These are phyloP conservation scores for Kewa caespitosa DNA, from an alignment of 179 eudicot species.

Conservation along the genomic window DNA sequence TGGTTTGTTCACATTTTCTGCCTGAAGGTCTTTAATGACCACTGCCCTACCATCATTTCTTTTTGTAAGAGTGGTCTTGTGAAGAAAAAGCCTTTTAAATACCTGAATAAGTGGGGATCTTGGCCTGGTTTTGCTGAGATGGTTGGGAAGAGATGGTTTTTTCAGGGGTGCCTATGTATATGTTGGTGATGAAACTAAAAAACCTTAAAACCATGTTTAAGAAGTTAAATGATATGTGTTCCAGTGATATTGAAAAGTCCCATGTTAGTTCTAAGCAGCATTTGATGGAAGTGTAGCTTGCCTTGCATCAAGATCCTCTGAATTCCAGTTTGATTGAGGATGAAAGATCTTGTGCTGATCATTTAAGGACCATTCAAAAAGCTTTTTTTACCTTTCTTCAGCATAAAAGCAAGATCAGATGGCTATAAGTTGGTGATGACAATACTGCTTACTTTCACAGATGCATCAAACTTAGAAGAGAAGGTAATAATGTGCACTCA, in stretches of 20 bases:
- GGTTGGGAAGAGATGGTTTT: background rate
- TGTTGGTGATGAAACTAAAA: no score
- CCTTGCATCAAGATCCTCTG: background rate
- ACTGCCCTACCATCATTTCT: background rate
- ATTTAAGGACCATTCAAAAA: no score
- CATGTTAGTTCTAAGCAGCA: background rate
- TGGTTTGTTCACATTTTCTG: background rate
- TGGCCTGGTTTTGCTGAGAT: background rate
- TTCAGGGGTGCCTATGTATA: background rate
- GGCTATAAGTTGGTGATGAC: background rate
- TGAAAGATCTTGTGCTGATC: no score
- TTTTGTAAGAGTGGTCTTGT: no score
- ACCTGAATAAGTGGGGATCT: background rate
- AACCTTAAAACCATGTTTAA: no score
- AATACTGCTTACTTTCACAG: background rate
- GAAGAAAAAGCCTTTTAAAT: background rate
- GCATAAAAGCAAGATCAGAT: background rate
- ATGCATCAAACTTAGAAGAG: background rate
- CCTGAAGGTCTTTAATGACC: background rate
- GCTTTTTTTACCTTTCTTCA: no score
- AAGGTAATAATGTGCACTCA: background rate
- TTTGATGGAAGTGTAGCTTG: background rate
- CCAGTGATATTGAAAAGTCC: background rate
- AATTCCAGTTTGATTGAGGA: no score
- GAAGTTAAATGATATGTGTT: background rate